Base-by-base conservation (phyloP, 129 eudicot species). In the Lactuca sativa region DNA sequence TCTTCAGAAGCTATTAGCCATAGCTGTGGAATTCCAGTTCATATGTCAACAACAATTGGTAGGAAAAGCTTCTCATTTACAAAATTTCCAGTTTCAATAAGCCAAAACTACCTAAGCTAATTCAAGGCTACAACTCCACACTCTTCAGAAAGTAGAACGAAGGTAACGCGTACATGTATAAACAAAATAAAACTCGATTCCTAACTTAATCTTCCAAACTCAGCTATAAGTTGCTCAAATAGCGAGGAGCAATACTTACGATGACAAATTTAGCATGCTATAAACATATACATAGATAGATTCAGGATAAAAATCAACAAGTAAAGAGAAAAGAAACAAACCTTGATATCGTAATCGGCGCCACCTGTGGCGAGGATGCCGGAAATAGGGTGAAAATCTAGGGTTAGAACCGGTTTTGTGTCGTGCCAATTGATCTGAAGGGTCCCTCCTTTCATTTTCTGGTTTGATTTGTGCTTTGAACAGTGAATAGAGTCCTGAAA, bases 351-450 rank as follows among this genome's bases (percentile, higher is more conserved):
- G 74, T 58, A 90, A 81, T 95, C 99, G 66, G 99, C 96, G 52
- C 99, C 99, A 16, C 81, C 99, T 18, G 99, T 95, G 57, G 96
- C 97, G 43, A 95, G 89, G 31, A 82, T 51, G 56, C 82, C 95
- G 55, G 95, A 81, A 57, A 72, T 0, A 14, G 97, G 97, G 66
- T 95, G 96, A 32, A 95, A 90, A 82, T 95, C 99, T 74, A 91
- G 95, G 88, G 97, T 61, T 62, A 95, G 85, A 31, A 95, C 99
- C 4, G 99, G 97, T 76, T 87, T 90, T 0, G 85, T 80, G 79
- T 84, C 97, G 85, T 93, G 99, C 99, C 99, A 93, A 71, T 85
- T 87, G 80, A 93, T 93, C 84, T 93, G 99, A 49, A 93, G 83
- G 2, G 96, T 90, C 36, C 99, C 99, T 51, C 97, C 95, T 67